Evolutionary conservation across 1,284 basidiomycete species (phyloP).

Genomic region (Cryptococcus hybrid): DNA sequence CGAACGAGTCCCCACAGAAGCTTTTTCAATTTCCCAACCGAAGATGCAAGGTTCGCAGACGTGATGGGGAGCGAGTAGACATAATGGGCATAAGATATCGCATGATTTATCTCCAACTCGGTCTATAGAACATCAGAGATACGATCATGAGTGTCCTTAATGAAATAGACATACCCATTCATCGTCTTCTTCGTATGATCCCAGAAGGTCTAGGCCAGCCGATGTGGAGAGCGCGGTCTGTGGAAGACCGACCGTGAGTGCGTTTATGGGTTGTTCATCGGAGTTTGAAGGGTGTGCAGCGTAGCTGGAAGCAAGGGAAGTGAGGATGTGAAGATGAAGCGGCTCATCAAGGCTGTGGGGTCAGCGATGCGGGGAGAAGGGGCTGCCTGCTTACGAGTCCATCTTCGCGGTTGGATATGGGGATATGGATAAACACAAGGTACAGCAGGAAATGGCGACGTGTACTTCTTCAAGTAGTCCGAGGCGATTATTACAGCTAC

Average conservation of each 20-base stretch:
- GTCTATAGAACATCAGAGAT: conserved; percentile 13
- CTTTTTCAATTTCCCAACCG: conserved; percentile 24
- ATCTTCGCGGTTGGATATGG: not conserved
- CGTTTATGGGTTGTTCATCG: conserved; percentile 9
- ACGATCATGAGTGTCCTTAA: not conserved
- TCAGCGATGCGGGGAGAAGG: not conserved
- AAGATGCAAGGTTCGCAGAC: conserved; percentile 20
- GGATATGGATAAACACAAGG: too few relatives aligned
- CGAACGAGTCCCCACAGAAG: conserved; percentile 31
- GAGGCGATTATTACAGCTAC: too few relatives aligned
- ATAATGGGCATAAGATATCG: conserved; percentile 47
- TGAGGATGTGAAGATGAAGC: conserved; percentile 45
- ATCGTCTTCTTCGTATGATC: conserved; percentile 24
- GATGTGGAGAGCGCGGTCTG: not conserved
- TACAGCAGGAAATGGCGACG: too few relatives aligned
- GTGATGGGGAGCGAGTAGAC: conserved; percentile 32
- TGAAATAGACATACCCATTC: conserved; percentile 25
- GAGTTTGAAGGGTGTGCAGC: conserved; percentile 12
- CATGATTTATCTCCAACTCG: conserved; percentile 45
- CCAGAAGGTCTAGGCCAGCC: conserved; percentile 1
- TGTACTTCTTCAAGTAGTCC: too few relatives aligned
- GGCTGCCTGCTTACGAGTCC: conserved; percentile 10
- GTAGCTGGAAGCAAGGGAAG: conserved; percentile 37
- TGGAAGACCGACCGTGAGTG: conserved; percentile 12
- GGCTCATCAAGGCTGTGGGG: conserved; percentile 44